Base-by-base conservation (phyloP, 441 rosid species). In the Mallotus japonicus region DNA sequence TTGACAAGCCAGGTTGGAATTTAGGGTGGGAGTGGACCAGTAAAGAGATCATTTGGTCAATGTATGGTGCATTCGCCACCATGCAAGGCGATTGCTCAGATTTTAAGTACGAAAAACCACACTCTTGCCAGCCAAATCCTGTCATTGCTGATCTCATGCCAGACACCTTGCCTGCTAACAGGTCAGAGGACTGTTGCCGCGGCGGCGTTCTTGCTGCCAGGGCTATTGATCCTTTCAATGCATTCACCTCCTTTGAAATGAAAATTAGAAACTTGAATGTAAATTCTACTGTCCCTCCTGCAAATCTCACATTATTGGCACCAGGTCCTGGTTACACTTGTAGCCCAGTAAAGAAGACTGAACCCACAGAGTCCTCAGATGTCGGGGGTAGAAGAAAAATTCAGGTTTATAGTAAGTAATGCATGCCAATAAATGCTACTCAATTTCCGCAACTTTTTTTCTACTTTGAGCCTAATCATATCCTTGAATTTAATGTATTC, bases 281-380 rank as follows among this genome's bases (percentile, higher is more conserved):
- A 3, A 77, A 62, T 32, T 11, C 80, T n/a, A 64, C 76, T 8
- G 71, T 72, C 11, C 50, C 64, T 67, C 76, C 92, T 17, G 60
- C 57, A 44, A 80, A 82, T 62, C 87, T 88, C n/a, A 84, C 84
- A 10, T 59, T 89, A 44, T 7, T 75, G 77, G 89, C 82, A 14
- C 87, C 89, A 28, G 87, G 88, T 49, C 87, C 86, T 6, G 87
- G 89, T 62, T 89, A 86, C 73, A 86, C 84, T 16, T 89, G 92
- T 73, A 78, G 85, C 75, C 76, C 75, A 5, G 69, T 86, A 57
- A 17, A 58, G 58, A 87, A 83, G 34, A 57, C 82, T 0, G 66
- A 78, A 50, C 92, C 90, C 0, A 79, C 88, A 0, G 77, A 81
- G 58, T 85, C 73, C 72, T 77, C 65, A 0, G 86, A 82, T 60